These are phyloP conservation scores for Hypholoma fasciculare DNA, from an alignment of 768 basidiomycete species.

Conservation along the genomic window DNA sequence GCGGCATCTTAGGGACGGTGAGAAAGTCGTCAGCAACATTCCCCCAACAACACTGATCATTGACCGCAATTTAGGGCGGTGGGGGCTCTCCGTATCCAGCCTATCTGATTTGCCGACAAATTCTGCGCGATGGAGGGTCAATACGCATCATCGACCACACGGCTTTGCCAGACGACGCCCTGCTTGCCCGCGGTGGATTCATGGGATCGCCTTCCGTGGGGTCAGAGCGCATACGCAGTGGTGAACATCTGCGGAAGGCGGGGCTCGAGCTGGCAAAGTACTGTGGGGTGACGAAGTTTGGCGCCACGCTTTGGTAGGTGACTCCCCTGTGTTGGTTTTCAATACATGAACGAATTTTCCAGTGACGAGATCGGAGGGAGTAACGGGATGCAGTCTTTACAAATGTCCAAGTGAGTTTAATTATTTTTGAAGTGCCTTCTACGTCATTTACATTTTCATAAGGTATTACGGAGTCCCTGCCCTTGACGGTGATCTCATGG, in stretches of 20 bases:
- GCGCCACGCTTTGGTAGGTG: constrained; percentile 30
- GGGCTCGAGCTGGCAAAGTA: constrained; percentile 28
- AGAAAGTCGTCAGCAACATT: not conserved
- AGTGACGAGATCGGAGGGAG: constrained; percentile 44
- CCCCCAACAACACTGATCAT: not conserved
- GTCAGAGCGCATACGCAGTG: constrained; percentile 25
- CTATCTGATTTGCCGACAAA: constrained; percentile 51
- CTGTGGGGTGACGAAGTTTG: constrained; percentile 26
- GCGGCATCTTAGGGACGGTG: constrained; percentile 56
- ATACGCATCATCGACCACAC: constrained; percentile 47
- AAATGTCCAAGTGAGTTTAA: constrained; percentile 30
- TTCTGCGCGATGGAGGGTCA: constrained; percentile 47
- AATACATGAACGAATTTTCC: not conserved
- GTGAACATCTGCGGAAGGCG: constrained; percentile 22
- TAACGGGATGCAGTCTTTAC: constrained; percentile 41
- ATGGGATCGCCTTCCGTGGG: constrained; percentile 42
- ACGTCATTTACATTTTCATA: not conserved
- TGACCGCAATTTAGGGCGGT: constrained; percentile 39
- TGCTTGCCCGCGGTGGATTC: constrained; percentile 32
- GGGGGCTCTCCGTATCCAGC: constrained; percentile 58
- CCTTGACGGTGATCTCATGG: constrained; percentile 49
- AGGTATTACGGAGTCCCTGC: constrained; percentile 41
- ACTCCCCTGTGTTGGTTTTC: not conserved
- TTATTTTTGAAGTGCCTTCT: not conserved
- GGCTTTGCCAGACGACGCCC: constrained; percentile 40